Conservation (phyloP, 2,329 filamentous ascomycete genomes). For the Pleurostoma richardsiae region DNA sequence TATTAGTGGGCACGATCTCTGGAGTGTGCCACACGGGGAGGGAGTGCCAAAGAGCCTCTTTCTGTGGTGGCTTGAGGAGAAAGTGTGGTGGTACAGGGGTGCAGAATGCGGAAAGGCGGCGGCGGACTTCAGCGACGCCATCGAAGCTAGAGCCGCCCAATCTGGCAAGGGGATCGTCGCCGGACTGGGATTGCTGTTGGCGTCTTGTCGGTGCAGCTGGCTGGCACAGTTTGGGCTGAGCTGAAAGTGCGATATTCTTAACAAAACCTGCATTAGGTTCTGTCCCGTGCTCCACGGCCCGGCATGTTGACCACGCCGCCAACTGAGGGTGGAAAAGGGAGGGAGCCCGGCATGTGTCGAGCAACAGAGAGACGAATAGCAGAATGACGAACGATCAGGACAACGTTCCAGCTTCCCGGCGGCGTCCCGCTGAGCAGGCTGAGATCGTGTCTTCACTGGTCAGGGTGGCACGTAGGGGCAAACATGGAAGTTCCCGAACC, state of each 20-base stretch:
- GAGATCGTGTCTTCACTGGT: too few relatives aligned
- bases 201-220: not conserved
- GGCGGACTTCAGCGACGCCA: not conserved
- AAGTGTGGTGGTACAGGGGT: not conserved
- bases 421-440: too few relatives aligned
- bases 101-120: not conserved
- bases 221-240: not conserved
- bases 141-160: not conserved
- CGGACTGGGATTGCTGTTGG: not conserved
- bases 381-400: too few relatives aligned
- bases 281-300: conserved; percentile 2
- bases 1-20: conserved; percentile 4
- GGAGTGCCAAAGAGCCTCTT: not conserved
- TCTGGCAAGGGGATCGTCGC: not conserved
- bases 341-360: too few relatives aligned
- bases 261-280: conserved; percentile 9
- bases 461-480: too few relatives aligned
- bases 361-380: too few relatives aligned
- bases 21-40: too few relatives aligned
- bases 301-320: too few relatives aligned
- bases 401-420: too few relatives aligned
- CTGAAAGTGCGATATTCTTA: not conserved
- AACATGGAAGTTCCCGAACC: too few relatives aligned
- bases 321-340: too few relatives aligned
- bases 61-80: not conserved